These are phyloP conservation scores for Fraxinus americana DNA, from an alignment of 257 asterid species.

Conservation along the genomic window DNA sequence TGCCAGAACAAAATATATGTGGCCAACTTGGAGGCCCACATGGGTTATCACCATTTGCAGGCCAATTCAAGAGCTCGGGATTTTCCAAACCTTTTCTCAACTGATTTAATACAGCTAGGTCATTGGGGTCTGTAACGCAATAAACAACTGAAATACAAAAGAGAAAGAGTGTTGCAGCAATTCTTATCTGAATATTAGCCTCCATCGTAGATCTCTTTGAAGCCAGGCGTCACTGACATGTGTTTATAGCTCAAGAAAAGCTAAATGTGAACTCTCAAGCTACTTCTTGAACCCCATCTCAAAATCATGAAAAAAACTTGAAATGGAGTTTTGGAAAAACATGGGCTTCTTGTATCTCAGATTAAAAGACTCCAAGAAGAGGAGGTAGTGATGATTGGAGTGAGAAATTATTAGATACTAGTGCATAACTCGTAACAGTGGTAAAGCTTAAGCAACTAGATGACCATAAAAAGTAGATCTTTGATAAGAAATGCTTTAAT, in stretches of 20 bases:
- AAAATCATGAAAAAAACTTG: slow-evolving; percentile 20
- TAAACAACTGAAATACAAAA: slow-evolving; percentile 33
- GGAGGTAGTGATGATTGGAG: slow-evolving; percentile 49
- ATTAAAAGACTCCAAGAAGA: slow-evolving; percentile 28
- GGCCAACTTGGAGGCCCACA: slow-evolving; percentile 88
- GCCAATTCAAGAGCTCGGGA: slow-evolving; percentile 78
- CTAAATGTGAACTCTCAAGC: slow-evolving; percentile 24
- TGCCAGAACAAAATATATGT: slow-evolving; percentile 54
- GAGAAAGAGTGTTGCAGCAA: slow-evolving; percentile 36
- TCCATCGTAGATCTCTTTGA: slow-evolving; percentile 43
- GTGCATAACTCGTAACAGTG: slow-evolving; percentile 10
- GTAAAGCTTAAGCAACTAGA: slow-evolving; percentile 25
- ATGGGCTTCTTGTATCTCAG: slow-evolving; percentile 26
- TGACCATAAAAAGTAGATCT: slow-evolving; percentile 29
- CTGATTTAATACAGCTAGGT: slow-evolving; percentile 59
- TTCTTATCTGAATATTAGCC: slow-evolving; percentile 27
- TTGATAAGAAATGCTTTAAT: slow-evolving; percentile 17
- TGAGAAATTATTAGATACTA: slow-evolving; percentile 36
- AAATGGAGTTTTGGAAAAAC: slow-evolving; percentile 28
- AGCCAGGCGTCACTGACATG: slow-evolving; percentile 31
- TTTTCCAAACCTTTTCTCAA: slow-evolving; percentile 64
- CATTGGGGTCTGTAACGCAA: slow-evolving; percentile 62
- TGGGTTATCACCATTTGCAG: slow-evolving; percentile 66
- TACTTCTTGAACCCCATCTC: slow-evolving; percentile 36
- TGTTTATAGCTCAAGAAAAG: slow-evolving; percentile 37